Base-by-base conservation (phyloP, 1,284 basidiomycete genomes). In the Rhodotorula sp. region DNA sequence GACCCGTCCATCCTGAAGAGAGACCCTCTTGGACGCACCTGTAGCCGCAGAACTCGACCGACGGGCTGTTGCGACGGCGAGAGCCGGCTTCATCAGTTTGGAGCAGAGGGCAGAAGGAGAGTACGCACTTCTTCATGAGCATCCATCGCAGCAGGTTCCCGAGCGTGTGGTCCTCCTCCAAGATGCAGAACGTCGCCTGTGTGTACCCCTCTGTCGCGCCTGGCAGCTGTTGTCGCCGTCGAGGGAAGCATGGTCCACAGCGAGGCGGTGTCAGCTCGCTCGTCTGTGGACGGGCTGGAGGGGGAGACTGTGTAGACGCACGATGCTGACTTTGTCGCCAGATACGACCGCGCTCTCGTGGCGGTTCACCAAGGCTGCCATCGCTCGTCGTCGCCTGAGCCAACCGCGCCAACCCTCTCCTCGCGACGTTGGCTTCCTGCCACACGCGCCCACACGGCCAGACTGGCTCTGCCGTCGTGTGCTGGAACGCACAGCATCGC, bases 11-110 rank as follows among this genome's bases (percentile, higher is more conserved):
- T n/a, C 26, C n/a, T 44, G 53, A 46, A 57, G 40, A 30, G 37
- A 24, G 44, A 30, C 9, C 24, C 30, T 28, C 30, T 44, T 22
- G 13, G 16, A 64, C 84, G 82, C 75, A 90, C 91, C 90, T 93
- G 84, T 99, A 99, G 44, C 95, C 95, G 80, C 95, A 99, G 80
- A 98, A 98, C 82, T 97, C 93, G 67, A 98, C 95, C 76, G 93
- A 92, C n/a, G 95, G 91, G 79, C 95, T 98, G 74, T n/a, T 28
- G 26, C 6, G 6, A 8, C 7, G 1, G 47, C 24, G 15, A 18
- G 44, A 46, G 8, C 18, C 7, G 22, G 34, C n/a, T 16, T 28
- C 40, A 51, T 26, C n/a, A 48, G 31, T 30, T 18, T 7, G 16
- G 31, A 56, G 46, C n/a, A 34, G 5, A 34, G 48, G 28, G 46